A percentile compares a stretch with the other conserved stretches of the same genome.
Evolutionary conservation across 257 asterid species (phyloP).

Genomic region (Lycium ferocissimum): DNA sequence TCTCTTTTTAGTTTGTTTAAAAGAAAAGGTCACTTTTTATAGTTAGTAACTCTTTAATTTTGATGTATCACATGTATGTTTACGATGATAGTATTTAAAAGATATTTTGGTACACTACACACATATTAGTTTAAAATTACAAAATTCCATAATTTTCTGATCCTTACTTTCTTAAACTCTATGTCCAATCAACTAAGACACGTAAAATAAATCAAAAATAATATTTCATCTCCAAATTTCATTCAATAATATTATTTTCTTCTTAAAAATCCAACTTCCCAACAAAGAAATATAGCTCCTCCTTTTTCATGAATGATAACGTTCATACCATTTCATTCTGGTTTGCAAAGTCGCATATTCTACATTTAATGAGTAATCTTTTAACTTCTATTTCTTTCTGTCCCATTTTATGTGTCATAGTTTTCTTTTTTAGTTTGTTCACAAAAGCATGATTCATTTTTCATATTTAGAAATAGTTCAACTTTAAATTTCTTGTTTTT

Average conservation of each 20-base stretch:
- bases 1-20: no score
- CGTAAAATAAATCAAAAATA: background rate
- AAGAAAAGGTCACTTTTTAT: no score
- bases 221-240: background rate
- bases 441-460: background rate
- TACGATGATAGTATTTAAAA: no score
- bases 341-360: background rate
- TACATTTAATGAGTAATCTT: no score
- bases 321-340: no score
- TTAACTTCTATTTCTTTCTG: background rate
- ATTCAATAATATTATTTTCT: background rate
- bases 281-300: background rate
- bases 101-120: no score
- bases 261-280: background rate
- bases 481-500: background rate
- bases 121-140: background rate
- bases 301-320: no score
- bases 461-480: background rate
- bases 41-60: no score
- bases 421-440: background rate
- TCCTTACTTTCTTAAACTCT: no score
- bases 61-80: no score
- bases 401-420: background rate
- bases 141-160: no score
- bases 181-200: no score